Evolutionary conservation across 1,284 basidiomycete species (phyloP), one percentile per base, ranked within the genome.

Genomic region (Inonotus hispidus): DNA sequence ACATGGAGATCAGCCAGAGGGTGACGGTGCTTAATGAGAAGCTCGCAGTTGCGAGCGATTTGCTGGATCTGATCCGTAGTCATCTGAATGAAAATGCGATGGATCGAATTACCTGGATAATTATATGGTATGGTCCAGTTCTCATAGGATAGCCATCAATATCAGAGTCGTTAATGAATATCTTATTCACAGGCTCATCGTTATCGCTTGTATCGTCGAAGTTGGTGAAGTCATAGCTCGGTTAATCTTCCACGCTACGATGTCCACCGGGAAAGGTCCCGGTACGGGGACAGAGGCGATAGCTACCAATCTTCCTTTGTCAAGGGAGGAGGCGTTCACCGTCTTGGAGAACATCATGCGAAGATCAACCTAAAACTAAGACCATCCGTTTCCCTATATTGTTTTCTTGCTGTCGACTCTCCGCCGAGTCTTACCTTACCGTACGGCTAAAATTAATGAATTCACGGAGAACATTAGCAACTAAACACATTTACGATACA

Each of bases 61-160:
- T 95, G 72, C 89, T 93, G 69, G 90, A 92, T 66, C 92, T 92
- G 58, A 96, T 98, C 65, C 95, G 97, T 70, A 93, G 96, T 68
- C 93, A 97, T 70, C 75, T 97, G 57, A 95, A 95, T 69, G 92
- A 90, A 68, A 87, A 84, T 53, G 93, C 92, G 8, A 96, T 95
- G 90, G 87, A 93, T 68, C 79, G 92, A n/a, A 92, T 95, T 67
- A 95, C 93, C 3, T 94, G 92, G 92, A 93, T 96, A 66, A 87
- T 98, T 65, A 98, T 98, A 67, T 95, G 93, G 90, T 89, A 69
- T 35, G 76, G 63, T 27, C 50, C 55, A 41, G 39, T 50, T 11
- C 38, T 39, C 41, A 16, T 43, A n/a, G 7, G 41, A 16, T 35
- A 3, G 16, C 8, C 37, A 53, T 23, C 21, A 56, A 29, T 14